Base-by-base conservation (phyloP, 2,329 filamentous ascomycete species). In the Ophiostoma ips region DNA sequence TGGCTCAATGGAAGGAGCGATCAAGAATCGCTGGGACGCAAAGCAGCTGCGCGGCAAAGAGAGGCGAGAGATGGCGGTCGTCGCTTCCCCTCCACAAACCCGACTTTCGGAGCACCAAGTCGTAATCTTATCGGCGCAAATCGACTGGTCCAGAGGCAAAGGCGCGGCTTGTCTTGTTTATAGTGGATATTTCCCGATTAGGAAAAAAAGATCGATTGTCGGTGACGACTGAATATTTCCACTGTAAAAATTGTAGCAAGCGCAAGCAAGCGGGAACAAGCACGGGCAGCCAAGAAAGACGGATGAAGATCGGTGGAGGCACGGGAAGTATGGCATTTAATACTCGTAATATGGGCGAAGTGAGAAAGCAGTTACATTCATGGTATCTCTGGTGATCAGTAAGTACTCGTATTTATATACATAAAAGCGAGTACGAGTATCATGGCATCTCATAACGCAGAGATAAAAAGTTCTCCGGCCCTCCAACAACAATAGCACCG, bases 151-250 rank as follows among this genome's bases (percentile, higher is more conserved):
- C 21, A n/a, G 15, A 28, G 8, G 13, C 40, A 28, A 43, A 43
- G 24, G 15, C 21, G 38, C 19, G 44, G 37, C 13, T 28, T 18
- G 18, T 19, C n/a, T 31, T 51, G 35, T 44, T n/a, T n/a, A n/a
- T 44, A 51, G 45, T 51, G 31, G 38, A 37, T 44, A 51, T 52
- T 49, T 46, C 46, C 50, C 34, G 28, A 50, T 50, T 49, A 43
- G 46, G 50, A 38, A 50, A 49, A 52, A 52, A 49, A 52, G 28
- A 52, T 50, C 15, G 18, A 36, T 30, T 24, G 12, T 41, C 38
- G 38, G 38, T 30, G 21, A 11, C 13, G 38, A 30, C 12, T 28
- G 21, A 30, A 41, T 41, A 13, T 5, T 5, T 28, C 24, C 24
- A 28, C 24, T 28, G 24, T 28, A 28, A 28, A 28, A 28, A 34